A percentile compares a stretch with the other conserved stretches of the same genome.
These are phyloP conservation scores for Daldinia bambusicola DNA, from an alignment of 495 filamentous ascomycete genomes.

Conservation along the genomic window DNA sequence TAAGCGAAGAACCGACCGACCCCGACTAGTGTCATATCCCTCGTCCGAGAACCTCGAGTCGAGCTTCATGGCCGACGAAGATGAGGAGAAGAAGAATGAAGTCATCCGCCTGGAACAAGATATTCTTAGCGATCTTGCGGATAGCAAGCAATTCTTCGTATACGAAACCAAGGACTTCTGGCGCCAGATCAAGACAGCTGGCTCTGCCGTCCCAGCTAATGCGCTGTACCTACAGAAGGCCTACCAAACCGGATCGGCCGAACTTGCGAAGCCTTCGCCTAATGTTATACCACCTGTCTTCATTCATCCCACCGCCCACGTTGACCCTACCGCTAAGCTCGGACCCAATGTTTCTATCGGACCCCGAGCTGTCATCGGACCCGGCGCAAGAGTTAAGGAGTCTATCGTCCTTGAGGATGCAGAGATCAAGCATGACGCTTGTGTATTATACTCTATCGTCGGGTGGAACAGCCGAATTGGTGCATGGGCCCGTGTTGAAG, in stretches of 20 bases:
- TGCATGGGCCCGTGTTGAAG: constrained; percentile 97
- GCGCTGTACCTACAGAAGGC: constrained; percentile 97
- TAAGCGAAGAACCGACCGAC: constrained; percentile 92
- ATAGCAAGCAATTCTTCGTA: constrained; percentile 98
- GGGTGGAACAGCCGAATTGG: constrained; percentile 97
- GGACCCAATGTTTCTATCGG: constrained; percentile 97
- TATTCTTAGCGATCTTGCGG: constrained; percentile 93
- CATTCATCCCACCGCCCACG: constrained; percentile 93
- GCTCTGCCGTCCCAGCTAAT: constrained; percentile 96
- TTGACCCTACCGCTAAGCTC: constrained; percentile 95
- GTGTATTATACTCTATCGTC: constrained; percentile 95
- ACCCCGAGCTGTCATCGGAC: constrained; percentile 82
- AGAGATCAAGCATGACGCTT: constrained; percentile 97
- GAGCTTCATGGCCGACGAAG: constrained; percentile 78
- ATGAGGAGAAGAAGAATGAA: constrained; percentile 80
- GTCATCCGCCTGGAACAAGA: constrained; percentile 97
- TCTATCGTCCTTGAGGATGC: constrained; percentile 93
- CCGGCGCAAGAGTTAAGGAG: constrained; percentile 94
- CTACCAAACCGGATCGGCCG: constrained; percentile 81
- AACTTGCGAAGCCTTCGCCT: constrained; percentile 84
- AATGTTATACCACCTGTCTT: constrained; percentile 94
- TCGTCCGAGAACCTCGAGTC: constrained; percentile 92
- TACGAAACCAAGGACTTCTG: constrained; percentile 99
- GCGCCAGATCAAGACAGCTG: constrained; percentile 99
- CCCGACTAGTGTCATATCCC: constrained; percentile 90